phyloP scores from a whole-genome alignment of 225 moss, liverwort and hornwort species.

The Lunularia cruciata region DNA sequence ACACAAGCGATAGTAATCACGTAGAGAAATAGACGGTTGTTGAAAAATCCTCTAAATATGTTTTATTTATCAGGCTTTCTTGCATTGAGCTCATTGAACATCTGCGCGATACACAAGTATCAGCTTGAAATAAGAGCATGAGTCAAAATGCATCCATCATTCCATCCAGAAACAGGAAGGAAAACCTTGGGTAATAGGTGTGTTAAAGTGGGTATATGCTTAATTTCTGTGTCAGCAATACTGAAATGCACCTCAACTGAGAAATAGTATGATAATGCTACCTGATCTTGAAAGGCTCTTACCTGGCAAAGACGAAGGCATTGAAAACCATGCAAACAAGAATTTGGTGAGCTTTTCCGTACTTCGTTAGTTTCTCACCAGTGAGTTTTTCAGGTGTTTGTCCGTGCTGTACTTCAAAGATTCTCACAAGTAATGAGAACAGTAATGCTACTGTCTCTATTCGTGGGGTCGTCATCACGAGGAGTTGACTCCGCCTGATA shows the following conservation, averaged over 20 bases:
- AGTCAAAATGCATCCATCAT: no score
- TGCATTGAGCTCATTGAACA: constrained; percentile 88
- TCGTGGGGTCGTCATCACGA: no score
- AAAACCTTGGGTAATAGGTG: background rate
- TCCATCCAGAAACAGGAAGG: no score
- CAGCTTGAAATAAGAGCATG: no score
- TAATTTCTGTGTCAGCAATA: no score
- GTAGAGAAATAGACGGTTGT: constrained; percentile 65
- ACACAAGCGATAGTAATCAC: constrained; percentile 59
- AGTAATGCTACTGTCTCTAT: no score
- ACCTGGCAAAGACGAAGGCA: constrained; percentile 94
- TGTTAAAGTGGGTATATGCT: no score
- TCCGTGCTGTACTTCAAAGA: constrained; percentile 35
- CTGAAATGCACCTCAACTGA: background rate
- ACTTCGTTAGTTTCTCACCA: constrained; percentile 21
- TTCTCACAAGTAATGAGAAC: no score
- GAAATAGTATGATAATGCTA: background rate
- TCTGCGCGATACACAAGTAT: constrained; percentile 34
- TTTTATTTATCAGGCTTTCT: constrained; percentile 73
- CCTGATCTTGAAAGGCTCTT: background rate
- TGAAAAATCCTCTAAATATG: constrained; percentile 60
- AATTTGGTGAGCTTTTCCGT: constrained; percentile 46
- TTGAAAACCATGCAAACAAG: constrained; percentile 69
- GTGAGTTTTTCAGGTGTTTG: background rate
- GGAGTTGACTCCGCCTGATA: no score